phyloP scores from a whole-genome alignment of 495 filamentous ascomycete genomes.

The Hypoxylon rickii region DNA sequence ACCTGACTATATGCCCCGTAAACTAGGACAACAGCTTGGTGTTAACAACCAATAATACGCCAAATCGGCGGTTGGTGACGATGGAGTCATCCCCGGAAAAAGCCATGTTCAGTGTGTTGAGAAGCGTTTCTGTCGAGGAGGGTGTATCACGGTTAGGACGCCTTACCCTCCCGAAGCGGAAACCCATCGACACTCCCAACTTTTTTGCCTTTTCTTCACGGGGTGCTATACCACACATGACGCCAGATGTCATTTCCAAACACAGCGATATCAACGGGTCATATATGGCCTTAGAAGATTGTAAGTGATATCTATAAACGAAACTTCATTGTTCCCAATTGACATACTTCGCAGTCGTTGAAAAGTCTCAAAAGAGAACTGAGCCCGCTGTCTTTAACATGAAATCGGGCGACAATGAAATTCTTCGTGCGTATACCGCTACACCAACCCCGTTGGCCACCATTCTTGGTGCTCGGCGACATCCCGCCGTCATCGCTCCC shows the following conservation, averaged over 20 bases:
- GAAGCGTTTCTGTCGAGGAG: conserved; percentile 37
- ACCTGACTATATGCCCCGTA: no score
- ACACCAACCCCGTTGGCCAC: conserved; percentile 58
- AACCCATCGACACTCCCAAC: conserved; percentile 74
- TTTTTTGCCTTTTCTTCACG: conserved; percentile 80
- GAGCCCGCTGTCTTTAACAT: conserved; percentile 48
- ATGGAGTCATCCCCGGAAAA: conserved; percentile 14
- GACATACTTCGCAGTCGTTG: conserved; percentile 31
- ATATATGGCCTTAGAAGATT: conserved; percentile 90
- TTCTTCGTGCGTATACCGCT: conserved; percentile 74
- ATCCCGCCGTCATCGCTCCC: conserved; percentile 74
- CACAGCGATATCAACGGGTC: conserved; percentile 68
- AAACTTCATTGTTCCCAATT: conserved; percentile 35
- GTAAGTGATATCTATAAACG: conserved; percentile 55
- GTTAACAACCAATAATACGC: no score
- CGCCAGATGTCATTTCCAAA: conserved; percentile 77
- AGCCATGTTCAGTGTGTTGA: conserved; percentile 49
- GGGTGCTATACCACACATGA: conserved; percentile 82
- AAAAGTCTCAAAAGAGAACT: conserved; percentile 27
- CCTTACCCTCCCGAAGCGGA: conserved; percentile 62
- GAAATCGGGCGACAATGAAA: conserved; percentile 47
- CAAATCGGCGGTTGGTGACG: no score
- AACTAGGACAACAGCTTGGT: no score
- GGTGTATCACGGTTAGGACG: conserved; percentile 61
- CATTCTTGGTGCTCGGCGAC: conserved; percentile 78